Conservation (phyloP, 1,284 basidiomycete genomes). For the Apiotrichum mycotoxinovorans region DNA sequence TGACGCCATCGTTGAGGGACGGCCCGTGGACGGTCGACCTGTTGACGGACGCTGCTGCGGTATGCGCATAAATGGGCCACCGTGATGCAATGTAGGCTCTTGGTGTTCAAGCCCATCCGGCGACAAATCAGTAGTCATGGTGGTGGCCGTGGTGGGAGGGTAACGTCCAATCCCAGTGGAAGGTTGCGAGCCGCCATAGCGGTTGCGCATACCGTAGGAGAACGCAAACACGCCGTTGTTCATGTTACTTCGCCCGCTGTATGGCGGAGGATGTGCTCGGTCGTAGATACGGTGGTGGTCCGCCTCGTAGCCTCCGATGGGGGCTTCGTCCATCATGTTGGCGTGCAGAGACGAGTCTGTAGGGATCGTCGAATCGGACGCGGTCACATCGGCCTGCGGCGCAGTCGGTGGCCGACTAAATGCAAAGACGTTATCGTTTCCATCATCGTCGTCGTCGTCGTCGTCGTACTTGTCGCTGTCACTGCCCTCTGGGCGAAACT, state of each 20-base stretch:
- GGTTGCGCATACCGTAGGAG: not conserved
- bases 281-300: slow-evolving; percentile 25
- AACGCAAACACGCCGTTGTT: slow-evolving; percentile 37
- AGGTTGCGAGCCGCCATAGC: not conserved
- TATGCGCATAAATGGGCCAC: slow-evolving; percentile 6
- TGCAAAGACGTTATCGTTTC: slow-evolving; percentile 44
- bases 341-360: not conserved
- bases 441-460: slow-evolving; percentile 70
- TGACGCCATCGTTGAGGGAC: not conserved
- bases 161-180: not conserved
- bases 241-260: slow-evolving; percentile 36
- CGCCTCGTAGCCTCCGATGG: slow-evolving; percentile 28
- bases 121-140: not conserved
- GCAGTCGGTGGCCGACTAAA: slow-evolving; percentile 45
- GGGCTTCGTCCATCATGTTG: not conserved
- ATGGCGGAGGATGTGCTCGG: slow-evolving; percentile 26
- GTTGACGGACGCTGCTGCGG: slow-evolving; percentile 8
- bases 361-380: not conserved
- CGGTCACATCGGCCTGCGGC: not conserved
- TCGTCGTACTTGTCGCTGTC: slow-evolving; percentile 50
- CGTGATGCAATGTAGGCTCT: not conserved
- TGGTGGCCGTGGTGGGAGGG: not conserved
- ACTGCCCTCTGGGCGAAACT: not conserved
- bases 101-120: not conserved
- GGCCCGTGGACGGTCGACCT: not conserved